phyloP scores from a whole-genome alignment of 176 grass and related monocot species.

The Oryza rufipogon region DNA sequence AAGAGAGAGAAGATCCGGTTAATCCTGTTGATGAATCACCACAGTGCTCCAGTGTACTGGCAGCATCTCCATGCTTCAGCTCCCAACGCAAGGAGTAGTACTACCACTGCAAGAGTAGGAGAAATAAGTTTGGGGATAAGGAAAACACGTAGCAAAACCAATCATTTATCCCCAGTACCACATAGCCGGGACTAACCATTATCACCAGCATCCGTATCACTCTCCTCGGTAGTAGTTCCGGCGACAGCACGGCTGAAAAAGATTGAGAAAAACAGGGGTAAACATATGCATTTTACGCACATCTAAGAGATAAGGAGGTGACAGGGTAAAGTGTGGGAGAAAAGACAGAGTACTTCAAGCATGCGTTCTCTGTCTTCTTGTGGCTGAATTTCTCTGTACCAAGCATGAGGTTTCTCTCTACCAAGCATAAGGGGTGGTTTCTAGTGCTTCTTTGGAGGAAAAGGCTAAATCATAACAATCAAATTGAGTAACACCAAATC shows the following conservation, averaged over 20 bases:
- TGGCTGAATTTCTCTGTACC: background rate
- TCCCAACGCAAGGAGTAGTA: constrained; percentile 45
- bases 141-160: constrained; percentile 37
- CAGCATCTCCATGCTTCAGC: constrained; percentile 49
- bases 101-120: constrained; percentile 16
- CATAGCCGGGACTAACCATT: constrained; percentile 33
- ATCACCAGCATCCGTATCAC: constrained; percentile 28
- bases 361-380: background rate
- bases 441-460: background rate
- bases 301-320: constrained; percentile 36
- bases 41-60: constrained; percentile 45
- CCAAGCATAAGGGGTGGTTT: accelerated
- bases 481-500: background rate
- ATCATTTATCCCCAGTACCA: constrained; percentile 48
- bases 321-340: background rate
- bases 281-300: background rate
- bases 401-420: background rate
- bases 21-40: constrained; percentile 17
- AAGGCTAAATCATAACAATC: background rate
- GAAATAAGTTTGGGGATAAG: constrained; percentile 41
- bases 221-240: constrained; percentile 36
- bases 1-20: constrained; percentile 28
- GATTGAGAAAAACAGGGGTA: constrained; percentile 21
- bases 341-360: background rate
- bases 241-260: constrained; percentile 37